phyloP scores from a whole-genome alignment of 352 stramenopile genomes.

The Globisporangium lucens region DNA sequence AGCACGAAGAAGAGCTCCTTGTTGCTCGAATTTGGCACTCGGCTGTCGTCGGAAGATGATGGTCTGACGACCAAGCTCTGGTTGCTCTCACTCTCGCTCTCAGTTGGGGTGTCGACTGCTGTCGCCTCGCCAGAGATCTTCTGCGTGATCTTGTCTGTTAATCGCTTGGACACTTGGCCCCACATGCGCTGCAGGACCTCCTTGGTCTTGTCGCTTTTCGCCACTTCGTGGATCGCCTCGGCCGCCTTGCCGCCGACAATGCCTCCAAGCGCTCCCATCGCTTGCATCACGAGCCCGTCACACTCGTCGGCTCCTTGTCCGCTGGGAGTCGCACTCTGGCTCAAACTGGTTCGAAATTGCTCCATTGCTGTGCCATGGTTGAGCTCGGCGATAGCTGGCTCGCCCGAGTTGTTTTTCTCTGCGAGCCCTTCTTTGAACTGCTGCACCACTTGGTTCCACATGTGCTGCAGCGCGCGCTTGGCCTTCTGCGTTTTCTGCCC shows the following conservation, averaged over 20 bases:
- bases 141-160: neutral
- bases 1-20: constrained; percentile 3
- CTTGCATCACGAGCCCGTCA: neutral
- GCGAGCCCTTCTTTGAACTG: neutral
- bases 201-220: neutral
- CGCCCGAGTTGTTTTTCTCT: neutral
- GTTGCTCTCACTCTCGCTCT: neutral
- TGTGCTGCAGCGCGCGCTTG: neutral
- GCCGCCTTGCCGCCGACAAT: neutral
- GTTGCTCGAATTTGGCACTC: too few species aligned
- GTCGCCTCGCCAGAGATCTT: neutral
- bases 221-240: neutral
- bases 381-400: neutral
- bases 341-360: neutral
- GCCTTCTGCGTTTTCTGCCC: neutral
- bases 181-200: neutral
- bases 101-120: neutral
- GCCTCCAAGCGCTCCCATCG: neutral
- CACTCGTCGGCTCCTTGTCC: neutral
- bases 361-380: neutral
- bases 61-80: too few species aligned
- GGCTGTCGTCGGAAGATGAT: neutral
- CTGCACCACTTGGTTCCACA: neutral
- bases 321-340: neutral
- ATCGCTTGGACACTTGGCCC: neutral